These are phyloP conservation scores for Asterochloris erici DNA, from an alignment of 139 green algal species.

Conservation along the genomic window DNA sequence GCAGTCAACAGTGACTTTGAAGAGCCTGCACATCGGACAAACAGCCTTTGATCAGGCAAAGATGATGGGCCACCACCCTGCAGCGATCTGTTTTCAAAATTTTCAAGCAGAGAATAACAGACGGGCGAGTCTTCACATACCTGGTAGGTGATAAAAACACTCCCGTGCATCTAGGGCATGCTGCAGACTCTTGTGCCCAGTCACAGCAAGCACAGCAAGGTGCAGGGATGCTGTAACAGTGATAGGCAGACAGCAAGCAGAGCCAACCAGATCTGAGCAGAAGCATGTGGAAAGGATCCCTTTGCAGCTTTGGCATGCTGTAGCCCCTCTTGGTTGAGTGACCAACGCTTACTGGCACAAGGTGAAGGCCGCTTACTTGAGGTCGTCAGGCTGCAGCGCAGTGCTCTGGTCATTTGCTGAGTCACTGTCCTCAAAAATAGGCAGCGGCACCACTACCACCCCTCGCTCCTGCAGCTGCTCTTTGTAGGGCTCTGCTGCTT, in stretches of 20 bases:
- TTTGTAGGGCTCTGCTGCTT: conserved; percentile 54
- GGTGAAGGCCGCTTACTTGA: neutral
- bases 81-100: no score
- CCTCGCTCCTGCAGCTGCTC: conserved; percentile 60
- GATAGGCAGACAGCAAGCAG: neutral
- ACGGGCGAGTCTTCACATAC: no score
- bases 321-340: neutral
- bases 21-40: no score
- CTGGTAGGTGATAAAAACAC: no score
- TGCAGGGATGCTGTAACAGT: neutral
- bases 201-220: neutral
- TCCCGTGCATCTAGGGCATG: no score
- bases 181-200: neutral
- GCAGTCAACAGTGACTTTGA: no score
- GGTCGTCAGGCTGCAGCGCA: neutral
- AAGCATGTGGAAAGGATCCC: neutral
- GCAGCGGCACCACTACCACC: conserved; percentile 68
- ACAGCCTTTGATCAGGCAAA: no score
- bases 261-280: no score
- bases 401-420: conserved; percentile 5
- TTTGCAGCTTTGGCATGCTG: neutral
- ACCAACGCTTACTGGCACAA: neutral
- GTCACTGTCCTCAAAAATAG: conserved; percentile 43
- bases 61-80: no score
- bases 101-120: no score